A percentile compares a stretch with the other conserved stretches of the same genome.
These are phyloP conservation scores for Dimargaris verticillata DNA, from an alignment of 192 early-diverging fungal species.

Conservation along the genomic window DNA sequence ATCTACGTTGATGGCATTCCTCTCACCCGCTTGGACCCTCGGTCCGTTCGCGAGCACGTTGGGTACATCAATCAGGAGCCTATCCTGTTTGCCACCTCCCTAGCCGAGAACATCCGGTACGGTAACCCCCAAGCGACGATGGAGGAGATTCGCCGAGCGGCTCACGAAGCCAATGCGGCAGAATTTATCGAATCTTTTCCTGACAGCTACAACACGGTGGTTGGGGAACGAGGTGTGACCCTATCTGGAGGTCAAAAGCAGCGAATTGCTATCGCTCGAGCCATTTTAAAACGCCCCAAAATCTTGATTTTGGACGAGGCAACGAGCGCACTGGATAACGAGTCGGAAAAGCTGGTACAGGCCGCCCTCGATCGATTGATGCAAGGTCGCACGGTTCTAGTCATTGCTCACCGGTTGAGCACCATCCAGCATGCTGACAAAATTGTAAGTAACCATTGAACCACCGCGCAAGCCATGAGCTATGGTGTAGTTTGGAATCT, in stretches of 20 bases:
- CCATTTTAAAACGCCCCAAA: constrained; percentile 37
- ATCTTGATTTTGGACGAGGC: constrained; percentile 74
- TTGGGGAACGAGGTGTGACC: constrained; percentile 32
- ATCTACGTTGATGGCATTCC: constrained; percentile 48
- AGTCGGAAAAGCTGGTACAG: constrained; percentile 56
- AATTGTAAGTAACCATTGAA: constrained; percentile 22
- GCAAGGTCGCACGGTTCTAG: constrained; percentile 61
- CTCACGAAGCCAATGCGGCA: constrained; percentile 57
- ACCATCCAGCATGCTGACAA: constrained; percentile 64
- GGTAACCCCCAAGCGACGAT: constrained; percentile 42
- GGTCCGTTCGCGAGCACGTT: constrained; percentile 46
- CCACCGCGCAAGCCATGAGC: too few relatives aligned
- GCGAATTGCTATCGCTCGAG: constrained; percentile 40
- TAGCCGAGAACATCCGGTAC: constrained; percentile 57
- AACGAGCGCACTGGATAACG: constrained; percentile 54
- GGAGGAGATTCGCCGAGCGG: constrained; percentile 46
- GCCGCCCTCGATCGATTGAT: constrained; percentile 51
- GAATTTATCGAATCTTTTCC: constrained; percentile 39
- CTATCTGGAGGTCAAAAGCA: constrained; percentile 48
- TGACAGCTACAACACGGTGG: constrained; percentile 30
- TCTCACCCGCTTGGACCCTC: constrained; percentile 36
- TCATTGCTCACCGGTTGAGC: constrained; percentile 68
- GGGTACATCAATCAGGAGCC: constrained; percentile 67
- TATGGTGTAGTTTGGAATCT: too few relatives aligned
- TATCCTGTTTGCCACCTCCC: constrained; percentile 58